Evolutionary conservation across 2,329 filamentous ascomycete genomes (phyloP).

Genomic region (Fusarium solani-melongenae): DNA sequence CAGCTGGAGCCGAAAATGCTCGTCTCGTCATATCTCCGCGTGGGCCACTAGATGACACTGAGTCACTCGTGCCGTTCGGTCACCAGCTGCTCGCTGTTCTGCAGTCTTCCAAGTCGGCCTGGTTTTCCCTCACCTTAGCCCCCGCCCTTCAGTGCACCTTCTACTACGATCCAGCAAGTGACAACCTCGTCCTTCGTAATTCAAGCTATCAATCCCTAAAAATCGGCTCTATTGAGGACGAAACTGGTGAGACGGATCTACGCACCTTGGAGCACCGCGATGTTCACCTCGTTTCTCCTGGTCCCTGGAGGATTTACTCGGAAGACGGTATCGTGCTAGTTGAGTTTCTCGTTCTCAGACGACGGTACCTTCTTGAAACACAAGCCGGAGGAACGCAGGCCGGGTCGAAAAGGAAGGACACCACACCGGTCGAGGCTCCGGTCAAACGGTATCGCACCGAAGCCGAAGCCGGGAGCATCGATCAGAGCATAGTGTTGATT

Average conservation of each 20-base stretch:
- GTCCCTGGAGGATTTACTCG: background rate
- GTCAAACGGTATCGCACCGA: background rate
- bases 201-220: background rate
- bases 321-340: no score
- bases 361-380: background rate
- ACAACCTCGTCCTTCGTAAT: background rate
- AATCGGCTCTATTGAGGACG: background rate
- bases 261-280: background rate
- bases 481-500: background rate
- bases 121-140: background rate
- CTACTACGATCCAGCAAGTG: background rate
- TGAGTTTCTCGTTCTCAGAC: accelerated
- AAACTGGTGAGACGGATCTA: no score
- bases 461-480: background rate
- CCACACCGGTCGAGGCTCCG: background rate
- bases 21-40: background rate
- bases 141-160: background rate
- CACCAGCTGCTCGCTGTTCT: background rate
- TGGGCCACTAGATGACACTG: background rate
- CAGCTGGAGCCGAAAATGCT: background rate
- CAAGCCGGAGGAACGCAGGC: background rate
- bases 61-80: background rate
- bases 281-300: background rate
- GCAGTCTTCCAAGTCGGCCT: background rate
- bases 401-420: background rate